Evolutionary conservation across 306 rosid genomes (phyloP).

Genomic region (barrel medic (Medicago truncatula)): MtrunA17r5.0-ANR NC_053046.1:41937501-41938000

Average conservation of each 20-base stretch:
- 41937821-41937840: too few species aligned
- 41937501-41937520: too few species aligned
- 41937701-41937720: background rate
- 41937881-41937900: constrained; percentile 73
- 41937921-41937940: constrained; percentile 75
- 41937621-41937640: background rate
- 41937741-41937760: background rate
- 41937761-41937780: too few species aligned
- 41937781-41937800: too few species aligned
- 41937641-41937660: background rate
- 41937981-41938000: constrained; percentile 26
- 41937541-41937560: too few species aligned
- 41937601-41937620: background rate
- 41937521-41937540: too few species aligned
- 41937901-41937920: constrained; percentile 50
- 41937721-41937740: background rate
- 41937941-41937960: constrained; percentile 42
- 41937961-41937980: constrained; percentile 62
- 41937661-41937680: background rate
- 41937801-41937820: too few species aligned
- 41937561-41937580: too few species aligned
- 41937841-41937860: background rate
- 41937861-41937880: constrained; percentile 15
- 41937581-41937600: background rate
- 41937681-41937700: background rate